Evolutionary conservation across 2,329 filamentous ascomycete species (phyloP), one percentile per base, ranked within the genome.

Genomic region (Penicillium sclerotiorum): DNA sequence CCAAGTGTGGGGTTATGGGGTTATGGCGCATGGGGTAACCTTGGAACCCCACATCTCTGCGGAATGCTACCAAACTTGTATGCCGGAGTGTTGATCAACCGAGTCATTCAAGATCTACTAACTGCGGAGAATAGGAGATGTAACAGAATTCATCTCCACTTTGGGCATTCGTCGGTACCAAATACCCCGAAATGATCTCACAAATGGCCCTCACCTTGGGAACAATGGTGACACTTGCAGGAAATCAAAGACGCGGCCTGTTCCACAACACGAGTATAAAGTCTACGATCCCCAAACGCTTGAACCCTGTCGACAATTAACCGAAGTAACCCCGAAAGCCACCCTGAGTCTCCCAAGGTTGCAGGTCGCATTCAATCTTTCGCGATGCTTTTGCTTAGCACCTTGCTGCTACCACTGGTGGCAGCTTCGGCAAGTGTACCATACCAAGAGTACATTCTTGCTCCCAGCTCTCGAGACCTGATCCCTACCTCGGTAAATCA

Each of bases 371-470:
- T 8, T 28, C 13, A 8, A 28, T 28, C 25, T 2, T 28, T 18
- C 7, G 15, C 13, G 5, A 45, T 45, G 42, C 22, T 25, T 3
- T n/a, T 13, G 15, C 2, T 37, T 5, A 27, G 2, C 21, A 11
- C 32, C 13, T 8, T 45, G 1, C 32, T 55, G 2, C 39, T 33
- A 12, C 43, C 49, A 13, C 13, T 44, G n/a, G 30, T 38, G 18
- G 47, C 22, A 18, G 45, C 39, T 15, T 43, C 46, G 8, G 27
- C 35, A 11, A 52, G 49, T 5, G 55, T 65, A 5, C 67, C 61
- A 8, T 71, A 69, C 30, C 52, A 58, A 18, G 45, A 71, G 33
- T 71, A 72, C 42, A 68, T 71, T 23, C 52, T 71, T 7, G 66
- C 68, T 3, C 69, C 68, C 1, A 32, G 47, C 7, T 65, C 62